Evolutionary conservation across 371 early-diverging fungal genomes (phyloP), one percentile per base, ranked within the genome.

Genomic region (Circinella minor): DNA sequence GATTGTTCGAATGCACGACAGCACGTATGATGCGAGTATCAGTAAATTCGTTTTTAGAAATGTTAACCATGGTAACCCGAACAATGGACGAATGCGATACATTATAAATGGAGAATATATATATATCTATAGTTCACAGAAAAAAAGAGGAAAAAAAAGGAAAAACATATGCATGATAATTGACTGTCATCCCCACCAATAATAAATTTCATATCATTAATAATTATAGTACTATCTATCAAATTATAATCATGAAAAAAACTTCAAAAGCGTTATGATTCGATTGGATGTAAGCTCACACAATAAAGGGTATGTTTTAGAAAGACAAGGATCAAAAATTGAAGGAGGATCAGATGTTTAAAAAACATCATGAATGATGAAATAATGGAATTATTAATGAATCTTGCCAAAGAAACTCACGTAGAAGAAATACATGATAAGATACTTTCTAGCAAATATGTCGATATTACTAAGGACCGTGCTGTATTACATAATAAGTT

Each of bases 391-490:
- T 81, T 93, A 66, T 88, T 98, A 71, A 71, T 97, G 15, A 84
- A 88, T 20, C 86, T 98, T 67, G 95, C 92, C 75, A 86, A 87
- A 67, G 96, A 96, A 77, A 89, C 94, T 54, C 88, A 93, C 59
- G 92, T 98, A 47, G 92, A 92, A 76, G 91, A 90, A 57, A 90
- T 91, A 89, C 90, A 96, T 67, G 84, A 90, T 65, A 90, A 90
- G 81, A 98, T 99, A 98, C 98, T 98, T 76, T 68, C 80, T 9
- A 99, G 99, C 62, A 94, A 94, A 69, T 90, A 88, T 72, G 98
- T 99, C 83, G 99, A 99, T 87, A 94, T 94, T 73, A 99, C 99
- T 34, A 99, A 99, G 88, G 86, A 95, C 70, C 94, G 99, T 51
- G 92, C 98, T 27, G 99, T 99, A 47, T 91, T 99, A 39, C 99